Base-by-base conservation (phyloP, 805 yeast genomes). In the Wickerhamomyces tratensis region DNA sequence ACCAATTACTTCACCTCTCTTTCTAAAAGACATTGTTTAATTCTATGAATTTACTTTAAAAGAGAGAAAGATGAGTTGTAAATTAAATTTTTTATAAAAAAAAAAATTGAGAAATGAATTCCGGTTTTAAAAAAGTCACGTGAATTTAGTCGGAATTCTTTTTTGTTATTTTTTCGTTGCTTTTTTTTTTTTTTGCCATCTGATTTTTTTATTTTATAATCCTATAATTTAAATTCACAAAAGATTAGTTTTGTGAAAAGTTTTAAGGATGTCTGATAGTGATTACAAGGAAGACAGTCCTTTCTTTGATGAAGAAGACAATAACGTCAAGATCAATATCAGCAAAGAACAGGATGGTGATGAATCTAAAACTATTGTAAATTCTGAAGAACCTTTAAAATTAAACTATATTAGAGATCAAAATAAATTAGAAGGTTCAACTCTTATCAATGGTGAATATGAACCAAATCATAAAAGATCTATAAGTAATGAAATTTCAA, bases 21-120 rank as follows among this genome's bases (percentile, higher is more conserved):
- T 76, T 51, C 81, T 69, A 49, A 77, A 77, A 1, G 83, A 76
- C 83, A 77, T 77, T 35, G 20, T 20, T 20, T 20, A 20, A 20
- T 20, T 20, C 20, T 3, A 20, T 20, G n/a, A 20, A 20, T 20
- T 20, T 20, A 20, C 20, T 20, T 20, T 4, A 20, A 20, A 20
- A 20, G 20, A 20, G 20, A 20, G 20, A 20, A 20, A 20, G 20
- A 20, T 20, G 20, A 20, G 20, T 20, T 20, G 20, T 20, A 20
- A 20, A 20, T 27, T 27, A 27, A 27, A 8, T 27, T 27, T 8
- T 8, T 27, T 27, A 35, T 36, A 33, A 25, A 36, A 29, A 34
- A 35, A 20, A 34, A 35, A 39, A 14, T 20, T 25, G 8, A 37
- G 27, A 6, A 8, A 12, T 29, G 39, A 12, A 31, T 6, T 13